These are phyloP conservation scores for Amanita muscaria DNA, from an alignment of 768 basidiomycete species.

Conservation along the genomic window DNA sequence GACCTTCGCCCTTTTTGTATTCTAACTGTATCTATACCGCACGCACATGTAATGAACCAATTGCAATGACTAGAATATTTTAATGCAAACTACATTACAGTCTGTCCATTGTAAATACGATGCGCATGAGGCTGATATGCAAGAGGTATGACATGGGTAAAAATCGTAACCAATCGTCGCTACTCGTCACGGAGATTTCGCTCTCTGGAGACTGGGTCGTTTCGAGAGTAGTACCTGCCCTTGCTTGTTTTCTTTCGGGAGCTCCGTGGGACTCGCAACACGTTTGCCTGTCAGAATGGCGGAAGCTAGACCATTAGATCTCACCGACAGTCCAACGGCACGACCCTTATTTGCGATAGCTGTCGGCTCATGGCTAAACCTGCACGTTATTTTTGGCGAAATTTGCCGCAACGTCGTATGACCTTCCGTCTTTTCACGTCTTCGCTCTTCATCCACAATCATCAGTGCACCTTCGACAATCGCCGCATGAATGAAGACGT, in stretches of 20 bases:
- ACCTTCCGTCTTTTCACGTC: slow-evolving; percentile 8
- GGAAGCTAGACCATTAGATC: slow-evolving; percentile 13
- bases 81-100: slow-evolving; percentile 8
- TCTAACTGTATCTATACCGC: slow-evolving; percentile 8
- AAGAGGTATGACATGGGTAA: not conserved
- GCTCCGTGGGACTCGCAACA: slow-evolving; percentile 63
- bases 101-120: slow-evolving; percentile 11
- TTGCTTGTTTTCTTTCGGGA: slow-evolving; percentile 49
- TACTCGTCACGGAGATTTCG: slow-evolving; percentile 12
- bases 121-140: not conserved
- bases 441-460: slow-evolving; percentile 66
- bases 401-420: not conserved
- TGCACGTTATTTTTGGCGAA: not conserved
- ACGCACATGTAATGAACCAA: slow-evolving; percentile 14
- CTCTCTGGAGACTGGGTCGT: slow-evolving; percentile 57
- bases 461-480: slow-evolving; percentile 73
- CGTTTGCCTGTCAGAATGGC: slow-evolving; percentile 48
- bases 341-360: not conserved
- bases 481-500: slow-evolving; percentile 86
- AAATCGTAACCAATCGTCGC: not conserved
- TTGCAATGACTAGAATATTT: slow-evolving; percentile 1
- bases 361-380: not conserved
- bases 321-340: not conserved
- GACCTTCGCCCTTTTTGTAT: slow-evolving; percentile 1
- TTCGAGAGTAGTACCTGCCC: slow-evolving; percentile 52